Percentiles rank a stretch among this genome's conserved stretches.
Evolutionary conservation across 1,284 basidiomycete species (phyloP).

Genomic region (Ganoderma multipileum): DNA sequence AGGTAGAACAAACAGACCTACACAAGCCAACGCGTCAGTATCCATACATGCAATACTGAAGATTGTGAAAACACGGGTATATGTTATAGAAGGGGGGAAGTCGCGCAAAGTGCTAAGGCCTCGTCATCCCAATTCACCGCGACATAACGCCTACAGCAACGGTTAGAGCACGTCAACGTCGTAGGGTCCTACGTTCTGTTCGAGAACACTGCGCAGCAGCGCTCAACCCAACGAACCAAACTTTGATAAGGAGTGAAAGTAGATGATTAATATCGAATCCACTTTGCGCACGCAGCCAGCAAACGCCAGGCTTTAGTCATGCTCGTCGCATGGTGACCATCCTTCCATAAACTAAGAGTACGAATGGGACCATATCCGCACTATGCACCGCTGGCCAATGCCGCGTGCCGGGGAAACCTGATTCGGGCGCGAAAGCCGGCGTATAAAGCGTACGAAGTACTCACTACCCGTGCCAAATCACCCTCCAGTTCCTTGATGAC

Average conservation of each 20-base stretch:
- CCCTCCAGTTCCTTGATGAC: slow-evolving; percentile 98
- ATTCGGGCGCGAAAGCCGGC: not conserved
- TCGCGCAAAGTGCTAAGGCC: not conserved
- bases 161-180: not conserved
- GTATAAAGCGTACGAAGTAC: slow-evolving; percentile 41
- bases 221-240: not conserved
- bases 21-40: slow-evolving; percentile 4
- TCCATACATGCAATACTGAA: not conserved
- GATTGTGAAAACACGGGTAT: not conserved
- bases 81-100: not conserved
- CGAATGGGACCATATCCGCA: not conserved
- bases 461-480: slow-evolving; percentile 89
- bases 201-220: not conserved
- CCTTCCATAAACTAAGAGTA: not conserved
- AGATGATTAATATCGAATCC: not conserved
- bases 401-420: not conserved
- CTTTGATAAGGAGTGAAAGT: not conserved
- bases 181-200: not conserved
- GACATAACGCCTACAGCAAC: not conserved
- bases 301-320: not conserved
- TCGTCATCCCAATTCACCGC: not conserved
- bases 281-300: not conserved
- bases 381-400: not conserved
- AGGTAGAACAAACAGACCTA: slow-evolving; percentile 97
- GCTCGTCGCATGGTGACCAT: not conserved